A percentile compares a stretch with the other conserved stretches of the same genome.
Conservation (phyloP, 148 eudicot genomes). For the Dysphania ambrosioides region DNA sequence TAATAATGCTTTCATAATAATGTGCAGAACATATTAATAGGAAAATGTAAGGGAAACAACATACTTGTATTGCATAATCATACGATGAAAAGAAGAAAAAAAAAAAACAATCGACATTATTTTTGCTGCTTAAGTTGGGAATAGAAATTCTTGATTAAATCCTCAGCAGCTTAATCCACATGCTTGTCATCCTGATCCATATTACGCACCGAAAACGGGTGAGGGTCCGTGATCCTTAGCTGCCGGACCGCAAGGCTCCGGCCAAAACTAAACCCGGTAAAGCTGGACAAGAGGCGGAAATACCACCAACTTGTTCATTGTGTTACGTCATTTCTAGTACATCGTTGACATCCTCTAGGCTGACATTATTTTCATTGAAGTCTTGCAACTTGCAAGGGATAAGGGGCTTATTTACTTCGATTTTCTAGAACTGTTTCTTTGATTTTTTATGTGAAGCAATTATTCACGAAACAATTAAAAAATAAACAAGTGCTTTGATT, state of each 20-base stretch:
- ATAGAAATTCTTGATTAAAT: conserved; percentile 60
- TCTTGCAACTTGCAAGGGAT: neutral
- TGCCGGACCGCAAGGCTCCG: conserved; percentile 53
- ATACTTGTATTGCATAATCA: too few relatives aligned
- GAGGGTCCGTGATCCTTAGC: conserved; percentile 71
- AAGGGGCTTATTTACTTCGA: too few relatives aligned
- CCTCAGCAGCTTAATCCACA: conserved; percentile 67
- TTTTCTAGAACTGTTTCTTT: too few relatives aligned
- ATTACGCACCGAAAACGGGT: conserved; percentile 47
- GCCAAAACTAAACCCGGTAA: conserved; percentile 43
- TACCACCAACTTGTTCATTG: conserved; percentile 9
- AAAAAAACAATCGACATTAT: too few relatives aligned
- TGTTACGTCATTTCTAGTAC: conserved; percentile 38
- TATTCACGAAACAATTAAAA: too few relatives aligned
- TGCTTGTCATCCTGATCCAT: conserved; percentile 31
- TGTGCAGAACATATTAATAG: too few relatives aligned
- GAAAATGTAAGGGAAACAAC: too few relatives aligned
- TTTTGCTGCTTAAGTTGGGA: conserved; percentile 48
- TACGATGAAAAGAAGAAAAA: too few relatives aligned
- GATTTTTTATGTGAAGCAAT: too few relatives aligned
- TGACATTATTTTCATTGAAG: conserved; percentile 5
- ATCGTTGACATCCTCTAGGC: conserved; percentile 18
- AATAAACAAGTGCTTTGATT: too few relatives aligned
- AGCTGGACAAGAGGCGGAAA: conserved; percentile 36
- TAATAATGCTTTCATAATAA: too few relatives aligned